Evolutionary conservation across 2,329 filamentous ascomycete species (phyloP).

Genomic region (Penicillium griseofulvum): DNA sequence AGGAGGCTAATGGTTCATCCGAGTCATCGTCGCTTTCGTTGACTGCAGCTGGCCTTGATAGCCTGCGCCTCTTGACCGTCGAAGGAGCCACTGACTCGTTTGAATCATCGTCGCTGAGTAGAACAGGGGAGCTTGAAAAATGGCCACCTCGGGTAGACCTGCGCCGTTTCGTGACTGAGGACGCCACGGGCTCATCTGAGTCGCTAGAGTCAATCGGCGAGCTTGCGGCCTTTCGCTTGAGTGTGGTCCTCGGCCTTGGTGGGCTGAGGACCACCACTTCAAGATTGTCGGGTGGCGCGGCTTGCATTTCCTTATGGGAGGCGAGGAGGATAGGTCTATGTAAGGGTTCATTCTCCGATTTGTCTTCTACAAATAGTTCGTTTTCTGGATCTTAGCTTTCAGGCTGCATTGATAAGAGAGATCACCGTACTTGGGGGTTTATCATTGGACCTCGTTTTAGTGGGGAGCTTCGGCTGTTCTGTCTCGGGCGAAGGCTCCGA

Average conservation of each 20-base stretch:
- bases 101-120: not conserved
- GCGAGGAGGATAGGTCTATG: slow-evolving; percentile 11
- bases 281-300: not conserved
- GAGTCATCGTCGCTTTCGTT: not conserved
- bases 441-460: not conserved
- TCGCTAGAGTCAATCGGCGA: slow-evolving; percentile 26
- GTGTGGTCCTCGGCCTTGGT: slow-evolving; percentile 14
- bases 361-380: not conserved
- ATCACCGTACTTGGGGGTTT: not conserved
- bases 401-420: not conserved
- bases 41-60: not conserved
- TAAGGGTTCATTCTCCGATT: slow-evolving; percentile 6
- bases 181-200: slow-evolving; percentile 26
- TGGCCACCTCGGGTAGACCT: not conserved
- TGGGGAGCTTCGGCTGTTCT: not conserved
- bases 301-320: slow-evolving; percentile 11
- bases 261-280: not conserved
- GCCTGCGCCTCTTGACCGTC: not conserved
- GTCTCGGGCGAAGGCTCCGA: not conserved
- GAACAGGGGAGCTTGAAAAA: not conserved
- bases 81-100: slow-evolving; percentile 1
- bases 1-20: slow-evolving; percentile 5
- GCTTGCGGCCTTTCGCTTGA: slow-evolving; percentile 28
- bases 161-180: slow-evolving; percentile 25
- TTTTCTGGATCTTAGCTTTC: slow-evolving; percentile 4